These are phyloP conservation scores for Colletotrichum somersetense DNA, from an alignment of 2,329 filamentous ascomycete genomes.

Conservation along the genomic window DNA sequence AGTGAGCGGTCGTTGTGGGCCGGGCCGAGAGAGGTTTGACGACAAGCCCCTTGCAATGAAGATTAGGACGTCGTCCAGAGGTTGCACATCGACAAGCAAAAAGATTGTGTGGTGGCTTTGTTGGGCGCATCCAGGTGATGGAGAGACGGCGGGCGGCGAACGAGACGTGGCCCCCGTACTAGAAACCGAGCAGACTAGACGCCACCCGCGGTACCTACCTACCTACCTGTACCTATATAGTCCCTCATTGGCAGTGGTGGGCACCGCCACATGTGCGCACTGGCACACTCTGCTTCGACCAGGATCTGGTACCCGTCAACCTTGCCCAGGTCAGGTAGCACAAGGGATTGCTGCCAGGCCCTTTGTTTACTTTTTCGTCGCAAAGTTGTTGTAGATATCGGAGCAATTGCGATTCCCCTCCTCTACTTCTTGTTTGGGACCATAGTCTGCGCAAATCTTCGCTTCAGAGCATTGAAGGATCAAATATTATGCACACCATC, in stretches of 20 bases:
- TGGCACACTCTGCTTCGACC: background rate
- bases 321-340: background rate
- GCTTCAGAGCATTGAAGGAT: too few species aligned
- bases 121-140: background rate
- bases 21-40: background rate
- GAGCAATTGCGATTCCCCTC: constrained; percentile 4
- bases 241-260: background rate
- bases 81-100: constrained; percentile 7
- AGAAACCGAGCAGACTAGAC: constrained; percentile 23
- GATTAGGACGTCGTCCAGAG: background rate
- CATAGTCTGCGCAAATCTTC: background rate
- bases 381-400: background rate
- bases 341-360: background rate
- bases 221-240: background rate
- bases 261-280: constrained; percentile 14
- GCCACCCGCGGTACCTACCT: constrained; percentile 20
- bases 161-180: constrained; percentile 25
- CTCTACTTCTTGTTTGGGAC: background rate
- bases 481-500: background rate
- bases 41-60: background rate
- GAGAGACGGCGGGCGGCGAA: constrained; percentile 6
- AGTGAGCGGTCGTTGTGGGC: background rate
- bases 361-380: constrained; percentile 26
- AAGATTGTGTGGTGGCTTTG: constrained; percentile 9
- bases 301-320: background rate